Base-by-base conservation (phyloP, 1,139 yeast genomes). In the Suhomyces kunorum region DNA sequence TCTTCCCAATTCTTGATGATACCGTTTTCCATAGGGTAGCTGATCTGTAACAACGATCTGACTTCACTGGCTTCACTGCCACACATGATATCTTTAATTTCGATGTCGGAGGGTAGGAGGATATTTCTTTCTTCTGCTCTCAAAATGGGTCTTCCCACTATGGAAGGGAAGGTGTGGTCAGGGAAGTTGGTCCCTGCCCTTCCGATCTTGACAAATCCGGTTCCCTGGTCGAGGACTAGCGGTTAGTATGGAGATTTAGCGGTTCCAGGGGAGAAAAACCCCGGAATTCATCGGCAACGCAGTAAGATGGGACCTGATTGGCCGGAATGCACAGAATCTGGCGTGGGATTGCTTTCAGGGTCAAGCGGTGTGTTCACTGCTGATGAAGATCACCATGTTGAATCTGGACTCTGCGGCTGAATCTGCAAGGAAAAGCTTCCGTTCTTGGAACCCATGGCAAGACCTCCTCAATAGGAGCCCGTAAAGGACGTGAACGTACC, bases 11-110 rank as follows among this genome's bases (percentile, higher is more conserved):
- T 89, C 61, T 84, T 84, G 63, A 92, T 90, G 55, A 94, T 88
- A 56, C 99, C 99, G 59, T 92, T 92, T 64, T 92, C 98, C 98
- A 92, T 90, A 16, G 99, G 99, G 56, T 92, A 92, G 23, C 92
- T 83, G 44, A 92, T 82, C 64, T 92, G 96, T 46, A 92, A 76
- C 53, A 90, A 80, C 2, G 96, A 83, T 55, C 98, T 80, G 25
- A 87, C 95, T 27, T 87, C 86, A 50, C 89, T 81, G 36, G 98
- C 98, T 57, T 92, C 98, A 47, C 83, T 85, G 49, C 99, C 99
- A 58, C 97, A 90, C 98, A 92, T 92, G 55, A 94, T 87, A 61
- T 92, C 98, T 59, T 85, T 87, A 52, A 81, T 79, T 57, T 83
- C 88, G 22, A 84, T 70, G 60, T 82, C 80, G 30, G 78, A 76